Percentiles rank a stretch among this genome's conserved stretches.
phyloP scores from a whole-genome alignment of 1,139 yeast genomes.

The Arxiozyma bovina region DNA sequence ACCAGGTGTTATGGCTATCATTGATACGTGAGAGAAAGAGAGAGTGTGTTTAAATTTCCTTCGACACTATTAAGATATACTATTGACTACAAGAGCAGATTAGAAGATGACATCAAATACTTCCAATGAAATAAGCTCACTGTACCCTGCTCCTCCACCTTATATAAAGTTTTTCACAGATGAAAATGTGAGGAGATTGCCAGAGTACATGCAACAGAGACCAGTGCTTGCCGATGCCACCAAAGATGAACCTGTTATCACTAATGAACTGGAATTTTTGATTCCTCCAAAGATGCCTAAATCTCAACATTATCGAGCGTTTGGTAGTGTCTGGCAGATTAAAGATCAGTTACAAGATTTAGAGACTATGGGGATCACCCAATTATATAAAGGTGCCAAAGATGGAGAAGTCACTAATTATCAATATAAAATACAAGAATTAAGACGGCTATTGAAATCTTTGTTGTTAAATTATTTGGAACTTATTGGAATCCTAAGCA shows the following conservation, averaged over 20 bases:
- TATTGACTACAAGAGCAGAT: background rate
- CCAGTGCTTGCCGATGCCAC: background rate
- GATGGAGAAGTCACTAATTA: conserved; percentile 31
- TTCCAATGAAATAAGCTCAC: conserved; percentile 40
- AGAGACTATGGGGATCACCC: conserved; percentile 58
- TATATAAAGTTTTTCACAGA: conserved; percentile 59
- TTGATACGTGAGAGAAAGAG: too few species aligned
- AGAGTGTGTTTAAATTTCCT: too few species aligned
- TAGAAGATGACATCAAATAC: background rate
- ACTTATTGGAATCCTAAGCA: conserved; percentile 60
- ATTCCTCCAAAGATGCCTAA: conserved; percentile 60
- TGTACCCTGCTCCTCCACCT: conserved; percentile 85
- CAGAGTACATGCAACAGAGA: conserved; percentile 22
- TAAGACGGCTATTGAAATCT: conserved; percentile 62
- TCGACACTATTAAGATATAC: background rate
- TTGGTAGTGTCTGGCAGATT: conserved; percentile 73
- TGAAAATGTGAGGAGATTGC: conserved; percentile 42
- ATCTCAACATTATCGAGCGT: conserved; percentile 59
- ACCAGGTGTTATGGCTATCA: too few species aligned
- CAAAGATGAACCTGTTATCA: conserved; percentile 7
- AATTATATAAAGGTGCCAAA: conserved; percentile 40
- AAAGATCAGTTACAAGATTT: conserved; percentile 61
- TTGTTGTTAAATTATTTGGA: conserved; percentile 64
- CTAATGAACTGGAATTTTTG: conserved; percentile 39
- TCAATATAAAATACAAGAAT: conserved; percentile 50